Evolutionary conservation across 805 yeast species (phyloP), one percentile per base, ranked within the genome.

Genomic region (Tanozyma kutaoensis): DNA sequence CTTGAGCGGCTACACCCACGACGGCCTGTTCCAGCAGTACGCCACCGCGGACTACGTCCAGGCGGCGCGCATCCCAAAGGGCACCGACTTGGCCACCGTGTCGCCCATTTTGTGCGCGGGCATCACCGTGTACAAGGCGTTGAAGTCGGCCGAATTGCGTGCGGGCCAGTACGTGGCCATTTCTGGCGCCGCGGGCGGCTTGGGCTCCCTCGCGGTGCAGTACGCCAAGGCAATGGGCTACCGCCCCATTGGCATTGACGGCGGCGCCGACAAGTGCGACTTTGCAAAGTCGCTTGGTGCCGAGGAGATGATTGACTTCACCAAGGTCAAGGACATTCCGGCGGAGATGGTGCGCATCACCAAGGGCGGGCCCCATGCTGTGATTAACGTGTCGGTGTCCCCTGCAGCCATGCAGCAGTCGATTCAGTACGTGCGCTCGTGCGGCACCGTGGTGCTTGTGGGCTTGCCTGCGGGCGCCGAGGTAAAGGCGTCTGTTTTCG

Each of bases 81-180:
- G 75, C 32, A 59, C 79, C 23, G 86, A 82, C 48, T 67, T 81
- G 42, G 85, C 88, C 29, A 64, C 60, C 37, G 68, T 72, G 35
- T 74, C 93, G 8, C 93, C 94, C 42, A 72, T 81, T 48, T 68
- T 82, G 46, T 81, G 94, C 62, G 94, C 93, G 20, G 94, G 94
- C 56, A 73, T 81, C 53, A 81, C 94, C 22, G 93, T 79, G 32
- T 81, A 81, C 75, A 81, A 80, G 66, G 94, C 93, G 24, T 62
- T 81, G 50, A 80, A 80, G 66, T 76, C 81, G 24, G 80, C 93
- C 29, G 69, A 68, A 31, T 59, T 76, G 45, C 49, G 40, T 33
- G 70, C 84, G 33, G 85, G 85, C 40, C 67, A 77, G 42, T 76
- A 81, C 81, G 76, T 76, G 33, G 77, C 79, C 40, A 57, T 76